Percentiles rank a stretch among this genome's conserved stretches.
Conservation (phyloP, 148 eudicot species). For the Amaranthus palmeri region DNA sequence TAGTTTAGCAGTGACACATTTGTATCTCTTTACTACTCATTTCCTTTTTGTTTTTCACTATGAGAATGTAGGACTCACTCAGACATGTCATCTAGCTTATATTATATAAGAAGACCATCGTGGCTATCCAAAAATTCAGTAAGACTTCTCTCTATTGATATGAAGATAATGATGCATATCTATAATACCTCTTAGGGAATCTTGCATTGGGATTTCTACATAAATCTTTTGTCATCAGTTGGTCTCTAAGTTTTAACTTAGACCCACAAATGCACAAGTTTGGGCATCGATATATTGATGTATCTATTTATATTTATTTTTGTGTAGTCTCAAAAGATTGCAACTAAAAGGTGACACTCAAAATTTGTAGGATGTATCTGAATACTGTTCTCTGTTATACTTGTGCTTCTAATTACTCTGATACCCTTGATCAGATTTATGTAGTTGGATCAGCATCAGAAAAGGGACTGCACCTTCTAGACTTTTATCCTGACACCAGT, state of each 20-base stretch:
- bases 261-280: too few relatives aligned
- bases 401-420: conserved; percentile 2
- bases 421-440: conserved; percentile 47
- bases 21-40: neutral
- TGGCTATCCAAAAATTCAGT: conserved; percentile 71
- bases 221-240: too few relatives aligned
- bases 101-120: conserved; percentile 60
- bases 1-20: too few relatives aligned
- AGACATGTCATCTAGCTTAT: conserved; percentile 28
- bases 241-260: too few relatives aligned
- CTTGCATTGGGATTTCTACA: neutral
- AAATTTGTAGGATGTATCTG: neutral
- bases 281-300: too few relatives aligned
- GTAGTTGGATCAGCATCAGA: conserved; percentile 69
- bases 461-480: conserved; percentile 68
- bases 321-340: too few relatives aligned
- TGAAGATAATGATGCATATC: conserved; percentile 1
- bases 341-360: neutral
- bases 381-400: neutral
- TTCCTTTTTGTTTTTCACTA: conserved; percentile 4
- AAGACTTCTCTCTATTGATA: conserved; percentile 25
- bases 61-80: conserved; percentile 42
- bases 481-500: conserved; percentile 59
- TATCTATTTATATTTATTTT: too few relatives aligned
- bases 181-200: neutral